Conservation (phyloP, 1,284 basidiomycete genomes). For the Sporisorium reilianum region DNA sequence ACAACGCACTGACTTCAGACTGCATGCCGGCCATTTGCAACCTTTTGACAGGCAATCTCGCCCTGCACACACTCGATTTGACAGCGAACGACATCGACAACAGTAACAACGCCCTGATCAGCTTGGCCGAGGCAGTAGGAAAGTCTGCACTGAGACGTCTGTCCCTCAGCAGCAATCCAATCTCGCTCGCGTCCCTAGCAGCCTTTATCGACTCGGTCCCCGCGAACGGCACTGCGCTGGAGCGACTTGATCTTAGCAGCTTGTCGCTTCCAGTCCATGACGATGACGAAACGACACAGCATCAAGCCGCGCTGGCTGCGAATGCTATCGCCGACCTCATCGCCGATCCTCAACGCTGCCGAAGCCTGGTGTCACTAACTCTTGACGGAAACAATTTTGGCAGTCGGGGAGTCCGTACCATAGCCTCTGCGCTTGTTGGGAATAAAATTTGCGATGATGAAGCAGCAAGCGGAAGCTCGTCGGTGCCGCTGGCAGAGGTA, state of each 20-base stretch:
- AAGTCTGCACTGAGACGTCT: conserved; percentile 14
- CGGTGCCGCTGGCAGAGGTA: background rate
- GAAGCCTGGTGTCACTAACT: conserved; percentile 8
- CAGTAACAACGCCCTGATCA: background rate
- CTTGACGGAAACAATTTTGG: conserved; percentile 40
- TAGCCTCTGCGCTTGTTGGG: conserved; percentile 16
- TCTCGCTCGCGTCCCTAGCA: conserved; percentile 10
- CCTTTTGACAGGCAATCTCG: conserved; percentile 19
- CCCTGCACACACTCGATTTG: conserved; percentile 16
- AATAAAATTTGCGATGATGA: background rate
- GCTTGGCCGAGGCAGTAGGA: conserved; percentile 16
- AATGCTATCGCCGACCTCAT: conserved; percentile 25
- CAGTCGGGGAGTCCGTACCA: conserved; percentile 16
- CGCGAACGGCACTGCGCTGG: conserved; percentile 17
- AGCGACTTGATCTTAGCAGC: conserved; percentile 15
- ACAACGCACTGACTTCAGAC: conserved; percentile 22
- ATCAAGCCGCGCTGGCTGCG: conserved; percentile 11
- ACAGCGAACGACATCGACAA: conserved; percentile 14
- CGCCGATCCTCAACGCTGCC: conserved; percentile 23
- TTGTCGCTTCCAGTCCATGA: background rate
- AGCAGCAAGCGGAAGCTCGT: background rate
- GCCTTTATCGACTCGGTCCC: conserved; percentile 41
- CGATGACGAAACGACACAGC: background rate
- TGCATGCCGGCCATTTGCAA: conserved; percentile 21
- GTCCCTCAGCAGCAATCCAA: conserved; percentile 24